phyloP scores from a whole-genome alignment of 352 stramenopile genomes.

The Phytophthora cryptogea region DNA sequence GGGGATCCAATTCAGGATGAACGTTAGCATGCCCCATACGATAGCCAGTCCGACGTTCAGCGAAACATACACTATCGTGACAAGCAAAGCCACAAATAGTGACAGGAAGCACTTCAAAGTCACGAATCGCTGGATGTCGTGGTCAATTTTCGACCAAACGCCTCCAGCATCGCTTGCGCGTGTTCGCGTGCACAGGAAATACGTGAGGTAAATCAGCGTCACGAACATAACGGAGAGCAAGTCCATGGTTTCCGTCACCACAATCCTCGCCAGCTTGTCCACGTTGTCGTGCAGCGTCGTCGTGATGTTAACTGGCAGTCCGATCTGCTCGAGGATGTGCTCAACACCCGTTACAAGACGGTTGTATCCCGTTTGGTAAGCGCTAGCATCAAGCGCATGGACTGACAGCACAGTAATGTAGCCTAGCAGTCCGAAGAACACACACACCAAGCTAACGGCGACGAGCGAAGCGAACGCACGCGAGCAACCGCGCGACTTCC shows the following conservation, averaged over 20 bases:
- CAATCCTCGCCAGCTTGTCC: conserved; percentile 83
- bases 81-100: conserved; percentile 85
- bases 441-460: conserved; percentile 83
- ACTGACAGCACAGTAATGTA: conserved; percentile 90
- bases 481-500: conserved; percentile 81
- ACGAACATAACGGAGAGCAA: conserved; percentile 91
- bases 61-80: conserved; percentile 90
- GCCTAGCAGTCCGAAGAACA: conserved; percentile 85
- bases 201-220: conserved; percentile 89
- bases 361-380: conserved; percentile 87
- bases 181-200: conserved; percentile 87
- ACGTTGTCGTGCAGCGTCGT: conserved; percentile 91
- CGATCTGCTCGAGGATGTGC: conserved; percentile 68
- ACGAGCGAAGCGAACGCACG: conserved; percentile 83
- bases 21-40: conserved; percentile 89
- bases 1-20: conserved; percentile 90
- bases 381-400: conserved; percentile 75
- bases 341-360: conserved; percentile 71
- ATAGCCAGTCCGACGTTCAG: conserved; percentile 87
- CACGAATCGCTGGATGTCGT: conserved; percentile 89
- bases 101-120: conserved; percentile 90
- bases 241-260: conserved; percentile 90
- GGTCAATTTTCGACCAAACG: conserved; percentile 89
- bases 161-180: conserved; percentile 82
- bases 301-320: conserved; percentile 86